Conservation (phyloP, 768 basidiomycete species). For the Rhizopogon vinicolor region DNA sequence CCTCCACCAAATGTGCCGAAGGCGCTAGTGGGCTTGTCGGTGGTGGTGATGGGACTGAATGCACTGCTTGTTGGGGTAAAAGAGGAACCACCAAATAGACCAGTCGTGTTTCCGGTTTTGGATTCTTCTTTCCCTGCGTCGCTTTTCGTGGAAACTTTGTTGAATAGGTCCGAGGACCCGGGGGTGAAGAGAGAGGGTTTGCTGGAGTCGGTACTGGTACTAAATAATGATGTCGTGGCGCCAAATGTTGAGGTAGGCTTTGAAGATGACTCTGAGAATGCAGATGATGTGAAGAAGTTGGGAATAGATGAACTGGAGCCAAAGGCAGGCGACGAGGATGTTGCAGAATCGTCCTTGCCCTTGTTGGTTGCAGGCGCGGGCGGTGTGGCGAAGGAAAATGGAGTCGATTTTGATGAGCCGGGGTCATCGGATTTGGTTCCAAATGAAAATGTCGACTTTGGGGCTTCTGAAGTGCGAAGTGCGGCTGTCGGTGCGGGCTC, state of each 20-base stretch:
- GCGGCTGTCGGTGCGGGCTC: conserved; percentile 6
- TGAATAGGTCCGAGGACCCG: conserved; percentile 3
- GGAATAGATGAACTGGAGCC: conserved; percentile 10
- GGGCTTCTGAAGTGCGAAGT: conserved; percentile 10
- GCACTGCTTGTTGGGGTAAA: conserved; percentile 8
- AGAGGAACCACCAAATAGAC: conserved; percentile 16
- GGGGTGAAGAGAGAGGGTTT: conserved; percentile 10
- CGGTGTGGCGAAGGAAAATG: conserved; percentile 15
- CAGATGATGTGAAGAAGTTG: conserved; percentile 17
- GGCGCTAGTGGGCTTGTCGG: conserved; percentile 20
- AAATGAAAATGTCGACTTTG: conserved; percentile 28
- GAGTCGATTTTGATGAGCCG: conserved; percentile 5
- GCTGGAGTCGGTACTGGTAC: conserved; percentile 12
- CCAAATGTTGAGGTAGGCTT: conserved; percentile 23
- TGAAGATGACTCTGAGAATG: conserved; percentile 13
- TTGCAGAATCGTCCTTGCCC: background rate
- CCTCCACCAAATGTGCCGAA: conserved; percentile 22
- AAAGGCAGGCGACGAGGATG: conserved; percentile 11
- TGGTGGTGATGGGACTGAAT: conserved; percentile 13
- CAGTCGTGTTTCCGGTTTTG: background rate
- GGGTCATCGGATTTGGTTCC: conserved; percentile 7
- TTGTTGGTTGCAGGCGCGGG: conserved; percentile 7
- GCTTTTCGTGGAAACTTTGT: conserved; percentile 3
- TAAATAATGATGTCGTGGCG: conserved; percentile 17
- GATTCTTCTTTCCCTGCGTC: conserved; percentile 10